Base-by-base conservation (phyloP, 768 basidiomycete genomes). In the Gymnopilus junonius region DNA sequence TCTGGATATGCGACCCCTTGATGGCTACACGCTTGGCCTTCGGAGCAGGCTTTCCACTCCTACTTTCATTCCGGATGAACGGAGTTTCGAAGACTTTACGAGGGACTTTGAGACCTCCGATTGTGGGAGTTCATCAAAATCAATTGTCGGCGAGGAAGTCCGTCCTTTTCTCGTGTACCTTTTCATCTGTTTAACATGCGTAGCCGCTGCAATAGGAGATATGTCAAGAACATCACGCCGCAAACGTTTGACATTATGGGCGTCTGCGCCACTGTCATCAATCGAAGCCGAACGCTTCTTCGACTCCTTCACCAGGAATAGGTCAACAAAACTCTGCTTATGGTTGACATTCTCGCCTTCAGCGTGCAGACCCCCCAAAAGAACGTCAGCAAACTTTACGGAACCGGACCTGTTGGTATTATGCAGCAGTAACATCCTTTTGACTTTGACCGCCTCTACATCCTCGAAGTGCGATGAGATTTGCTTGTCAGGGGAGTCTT, bases 51-150 rank as follows among this genome's bases (percentile, higher is more conserved):
- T 71, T 73, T 29, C 73, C 75, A 8, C 40, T 68, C 56, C 74
- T 78, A 14, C 68, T 67, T 73, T 78, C 75, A 71, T 78, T 0
- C 67, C 70, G 3, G 68, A 66, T 15, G 71, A 65, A 20, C 69
- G 71, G 54, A 55, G 31, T 43, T 46, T 63, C 15, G 59, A 48
- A 12, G 55, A 20, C 23, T 40, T 55, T 12, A 35, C 29, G 12
- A 31, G 29, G 17, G 34, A 43, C 46, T 21, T 46, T 3, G 15
- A 15, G 29, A 32, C 17, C 32, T 48, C 43, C 17, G 43, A 23
- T n/a, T 10, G 35, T 29, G 66, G 66, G 29, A 65, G 35, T 55
- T 63, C 65, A 51, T 69, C 66, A 21, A 69, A 67, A 51, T 67
- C 48, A 8, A 64, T 39, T 27, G 23, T 17, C 25, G 37, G 31